Base-by-base conservation (phyloP, 2,329 filamentous ascomycete species). In the Niveomyces coronatus region DNA sequence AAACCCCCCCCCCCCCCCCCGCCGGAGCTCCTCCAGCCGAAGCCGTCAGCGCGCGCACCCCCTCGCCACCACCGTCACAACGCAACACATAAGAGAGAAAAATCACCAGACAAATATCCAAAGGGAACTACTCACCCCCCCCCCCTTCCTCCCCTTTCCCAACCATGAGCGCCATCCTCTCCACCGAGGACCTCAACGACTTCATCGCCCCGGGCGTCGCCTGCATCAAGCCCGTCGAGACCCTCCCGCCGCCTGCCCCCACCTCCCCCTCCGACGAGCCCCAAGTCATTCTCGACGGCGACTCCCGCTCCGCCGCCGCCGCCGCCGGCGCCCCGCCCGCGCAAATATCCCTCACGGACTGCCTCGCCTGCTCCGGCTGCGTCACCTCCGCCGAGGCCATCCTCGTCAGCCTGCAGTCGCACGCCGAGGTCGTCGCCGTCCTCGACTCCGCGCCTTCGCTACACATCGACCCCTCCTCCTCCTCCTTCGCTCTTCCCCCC, bases 131-230 rank as follows among this genome's bases (percentile, higher is more conserved):
- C n/a, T n/a, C n/a, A n/a, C n/a, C n/a, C n/a, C 22, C 7, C 22
- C 11, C 22, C 11, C 22, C 22, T 7, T 24, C 22, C 24, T 26
- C 34, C 14, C 13, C 18, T 14, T 13, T 14, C 15, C 22, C 15
- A n/a, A 68, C 58, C 45, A 98, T 98, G 91, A 94, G 87, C 57
- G 91, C 91, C 45, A 98, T 98, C 53, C 82, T 98, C 53, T 96
- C 88, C 40, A 82, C 83, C 53, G 89, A 98, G 67, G 88, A 95
- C 60, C 71, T 98, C 44, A 98, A 98, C 69, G 91, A 98, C 70
- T 98, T 98, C 66, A 98, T 98, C 57, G 91, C 85, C 41, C 91
- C 91, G 11, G 88, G 89, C 45, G 88, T 98, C 54, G 91, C 91
- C 45, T 98, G 91, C 64, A 96, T 98, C 62, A 96, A 98, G 56